Conservation (phyloP, 2,329 filamentous ascomycete species). For the Sporothrix luriei region DNA sequence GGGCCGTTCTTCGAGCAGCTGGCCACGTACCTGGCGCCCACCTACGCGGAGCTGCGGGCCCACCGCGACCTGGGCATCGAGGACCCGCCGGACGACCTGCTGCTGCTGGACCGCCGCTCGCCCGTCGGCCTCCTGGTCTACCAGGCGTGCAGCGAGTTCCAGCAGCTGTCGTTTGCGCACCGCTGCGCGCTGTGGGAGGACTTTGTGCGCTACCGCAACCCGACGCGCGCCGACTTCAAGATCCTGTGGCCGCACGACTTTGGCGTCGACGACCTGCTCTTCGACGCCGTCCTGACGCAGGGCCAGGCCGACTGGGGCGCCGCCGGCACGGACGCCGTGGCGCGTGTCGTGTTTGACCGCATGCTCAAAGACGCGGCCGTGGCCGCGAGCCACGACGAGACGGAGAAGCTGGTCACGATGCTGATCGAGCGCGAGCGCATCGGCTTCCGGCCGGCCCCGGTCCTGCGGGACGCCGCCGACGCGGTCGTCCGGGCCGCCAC, state of each 20-base stretch:
- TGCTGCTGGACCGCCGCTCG: conserved; percentile 70
- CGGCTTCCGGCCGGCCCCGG: conserved; percentile 31
- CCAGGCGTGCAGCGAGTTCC: conserved; percentile 76
- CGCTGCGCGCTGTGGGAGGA: conserved; percentile 76
- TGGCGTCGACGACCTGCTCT: conserved; percentile 52
- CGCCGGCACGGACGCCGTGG: conserved; percentile 12
- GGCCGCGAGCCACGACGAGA: conserved; percentile 33
- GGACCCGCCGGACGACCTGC: conserved; percentile 52
- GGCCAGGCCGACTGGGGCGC: conserved; percentile 55
- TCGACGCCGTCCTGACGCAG: conserved; percentile 58
- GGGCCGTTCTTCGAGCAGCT: conserved; percentile 68
- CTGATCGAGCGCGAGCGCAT: conserved; percentile 33
- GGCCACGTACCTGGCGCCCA: conserved; percentile 65
- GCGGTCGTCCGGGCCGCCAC: conserved; percentile 28
- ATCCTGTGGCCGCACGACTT: conserved; percentile 55
- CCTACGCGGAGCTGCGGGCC: conserved; percentile 61
- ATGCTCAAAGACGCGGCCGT: conserved; percentile 31
- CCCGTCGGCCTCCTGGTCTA: conserved; percentile 82
- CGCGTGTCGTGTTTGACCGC: conserved; percentile 32
- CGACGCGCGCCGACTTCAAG: conserved; percentile 66
- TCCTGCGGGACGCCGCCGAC: conserved; percentile 29
- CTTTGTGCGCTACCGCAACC: conserved; percentile 78
- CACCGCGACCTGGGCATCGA: conserved; percentile 55
- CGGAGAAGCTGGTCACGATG: conserved; percentile 32
- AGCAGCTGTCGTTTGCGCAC: conserved; percentile 77